These are phyloP conservation scores for Tolypocladium amazonense DNA, from an alignment of 2,329 filamentous ascomycete genomes.

Conservation along the genomic window DNA sequence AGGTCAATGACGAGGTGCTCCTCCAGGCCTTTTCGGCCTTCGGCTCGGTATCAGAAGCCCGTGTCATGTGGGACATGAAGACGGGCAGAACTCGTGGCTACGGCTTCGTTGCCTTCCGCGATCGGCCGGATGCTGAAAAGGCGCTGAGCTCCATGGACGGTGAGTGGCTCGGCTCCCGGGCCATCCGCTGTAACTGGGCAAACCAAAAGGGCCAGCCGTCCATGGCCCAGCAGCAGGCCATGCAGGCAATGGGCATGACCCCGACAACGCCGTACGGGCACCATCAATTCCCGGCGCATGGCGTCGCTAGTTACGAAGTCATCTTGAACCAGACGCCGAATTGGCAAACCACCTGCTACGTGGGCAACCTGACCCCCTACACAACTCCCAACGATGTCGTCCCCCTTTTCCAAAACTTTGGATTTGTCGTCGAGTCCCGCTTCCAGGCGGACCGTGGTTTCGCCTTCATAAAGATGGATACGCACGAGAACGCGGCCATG, in stretches of 20 bases:
- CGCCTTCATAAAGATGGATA: slow-evolving; percentile 98
- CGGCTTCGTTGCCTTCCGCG: slow-evolving; percentile 94
- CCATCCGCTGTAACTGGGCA: slow-evolving; percentile 99
- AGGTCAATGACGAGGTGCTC: slow-evolving; percentile 95
- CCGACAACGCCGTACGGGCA: slow-evolving; percentile 93
- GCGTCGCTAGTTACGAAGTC: slow-evolving; percentile 96
- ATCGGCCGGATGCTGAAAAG: slow-evolving; percentile 88
- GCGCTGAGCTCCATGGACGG: slow-evolving; percentile 96
- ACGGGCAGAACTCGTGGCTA: slow-evolving; percentile 95
- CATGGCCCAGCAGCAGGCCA: slow-evolving; percentile 92
- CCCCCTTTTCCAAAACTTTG: slow-evolving; percentile 98
- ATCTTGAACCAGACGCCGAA: slow-evolving; percentile 87
- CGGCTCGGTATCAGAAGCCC: slow-evolving; percentile 89
- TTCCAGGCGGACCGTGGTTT: slow-evolving; percentile 98
- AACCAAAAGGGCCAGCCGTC: slow-evolving; percentile 99
- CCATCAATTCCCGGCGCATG: slow-evolving; percentile 95
- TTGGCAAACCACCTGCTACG: slow-evolving; percentile 98
- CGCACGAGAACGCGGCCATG: slow-evolving; percentile 95
- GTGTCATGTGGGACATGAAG: slow-evolving; percentile 99
- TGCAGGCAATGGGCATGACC: slow-evolving; percentile 97
- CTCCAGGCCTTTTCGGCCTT: slow-evolving; percentile 93
- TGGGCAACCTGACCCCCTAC: slow-evolving; percentile 95
- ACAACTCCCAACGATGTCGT: slow-evolving; percentile 94
- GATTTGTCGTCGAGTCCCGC: slow-evolving; percentile 91
- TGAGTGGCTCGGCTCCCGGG: slow-evolving; percentile 95